Evolutionary conservation across 768 basidiomycete species (phyloP), one percentile per base, ranked within the genome.

Genomic region (Pisolithus orientalis): DNA sequence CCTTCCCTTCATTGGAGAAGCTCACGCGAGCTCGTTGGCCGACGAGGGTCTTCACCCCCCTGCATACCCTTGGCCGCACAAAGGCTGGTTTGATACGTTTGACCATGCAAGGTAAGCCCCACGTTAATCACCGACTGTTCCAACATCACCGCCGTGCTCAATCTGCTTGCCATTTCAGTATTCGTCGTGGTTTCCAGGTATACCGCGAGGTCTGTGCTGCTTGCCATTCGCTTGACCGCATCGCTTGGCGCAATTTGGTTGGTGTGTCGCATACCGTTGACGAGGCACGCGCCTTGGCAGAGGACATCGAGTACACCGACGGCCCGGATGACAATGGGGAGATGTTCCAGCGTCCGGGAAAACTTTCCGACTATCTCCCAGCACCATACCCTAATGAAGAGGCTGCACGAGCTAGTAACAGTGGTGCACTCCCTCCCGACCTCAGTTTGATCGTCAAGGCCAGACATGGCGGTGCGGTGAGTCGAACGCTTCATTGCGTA

Each of bases 141-240:
- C 10, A 55, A 50, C 57, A 49, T 37, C 27, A 17, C 53, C 46
- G 39, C 49, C 42, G 11, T 34, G 13, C 54, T 57, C 47, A 53
- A 51, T 48, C 53, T 38, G 34, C 37, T 40, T 50, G 52, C 16
- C 58, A 39, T 34, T 42, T 47, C 58, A 95, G 94, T 71, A 94
- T 97, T 65, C 93, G 94, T 62, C 81, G 95, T 65, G 94, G 93
- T 39, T 94, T 90, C 76, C 84, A 89, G 70, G 96, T 99, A 52
- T 99, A 99, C 79, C 91, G 94, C 58, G 95, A 99, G 74, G 96
- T 99, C 52, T 99, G 96, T 68, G 91, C 96, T 14, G 93, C 96
- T 10, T 99, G 96, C 72, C 96, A 99, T 71, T 99, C 96, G 32
- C 84, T 99, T 51, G 92, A 99, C 76, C 93, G 96, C 62, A 94